These are phyloP conservation scores for Calonectria honghensis DNA, from an alignment of 2,329 filamentous ascomycete genomes.

Conservation along the genomic window DNA sequence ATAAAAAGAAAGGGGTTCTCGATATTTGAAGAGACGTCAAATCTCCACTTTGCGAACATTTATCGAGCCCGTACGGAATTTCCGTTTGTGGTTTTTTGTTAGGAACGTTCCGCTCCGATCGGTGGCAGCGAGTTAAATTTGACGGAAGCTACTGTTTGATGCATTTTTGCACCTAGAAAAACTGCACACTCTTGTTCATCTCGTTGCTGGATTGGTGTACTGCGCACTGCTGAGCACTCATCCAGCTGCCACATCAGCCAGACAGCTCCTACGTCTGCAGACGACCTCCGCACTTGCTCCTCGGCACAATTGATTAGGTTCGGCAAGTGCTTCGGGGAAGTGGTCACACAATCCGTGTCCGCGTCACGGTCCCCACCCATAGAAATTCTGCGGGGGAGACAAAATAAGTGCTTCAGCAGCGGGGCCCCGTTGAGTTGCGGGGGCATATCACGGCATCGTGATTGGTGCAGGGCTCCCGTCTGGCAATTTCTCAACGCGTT, in stretches of 20 bases:
- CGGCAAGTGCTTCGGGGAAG: neutral
- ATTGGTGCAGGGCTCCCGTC: neutral
- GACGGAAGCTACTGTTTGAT: neutral
- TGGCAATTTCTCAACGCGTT: conserved; percentile 2
- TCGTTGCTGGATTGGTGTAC: neutral
- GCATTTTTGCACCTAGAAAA: neutral
- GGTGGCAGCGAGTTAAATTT: neutral
- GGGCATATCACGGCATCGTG: neutral
- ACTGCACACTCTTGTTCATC: neutral
- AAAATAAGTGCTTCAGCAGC: neutral
- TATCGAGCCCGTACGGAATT: neutral
- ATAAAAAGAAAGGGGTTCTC: neutral
- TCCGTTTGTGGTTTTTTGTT: neutral
- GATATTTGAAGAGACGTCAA: neutral
- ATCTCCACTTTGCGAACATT: neutral
- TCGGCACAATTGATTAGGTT: neutral
- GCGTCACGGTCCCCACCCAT: neutral
- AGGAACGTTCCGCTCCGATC: neutral
- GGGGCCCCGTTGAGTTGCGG: neutral
- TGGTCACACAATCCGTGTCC: conserved; percentile 1
- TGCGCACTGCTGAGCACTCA: too few species aligned
- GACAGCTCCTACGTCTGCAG: neutral
- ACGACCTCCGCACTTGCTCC: neutral
- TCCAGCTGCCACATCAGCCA: neutral
- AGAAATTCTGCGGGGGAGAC: conserved; percentile 11